phyloP scores from a whole-genome alignment of 768 basidiomycete genomes.

The Rhizopogon vulgaris region DNA sequence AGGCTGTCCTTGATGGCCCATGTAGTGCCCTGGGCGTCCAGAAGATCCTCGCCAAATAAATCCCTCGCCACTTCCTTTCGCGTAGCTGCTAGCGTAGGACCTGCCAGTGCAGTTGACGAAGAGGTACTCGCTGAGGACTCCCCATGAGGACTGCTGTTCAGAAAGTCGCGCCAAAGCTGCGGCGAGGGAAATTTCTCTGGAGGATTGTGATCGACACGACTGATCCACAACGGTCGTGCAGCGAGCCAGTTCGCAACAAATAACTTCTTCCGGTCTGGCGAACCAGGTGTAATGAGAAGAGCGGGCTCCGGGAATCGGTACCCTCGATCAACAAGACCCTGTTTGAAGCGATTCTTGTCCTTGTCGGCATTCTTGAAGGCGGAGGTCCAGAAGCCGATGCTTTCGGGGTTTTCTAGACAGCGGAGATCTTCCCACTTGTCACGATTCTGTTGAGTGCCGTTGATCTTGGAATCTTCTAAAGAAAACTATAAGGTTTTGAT shows the following conservation, averaged over 20 bases:
- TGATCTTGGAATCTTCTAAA: background rate
- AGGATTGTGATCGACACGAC: conserved; percentile 2
- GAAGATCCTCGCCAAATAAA: conserved; percentile 3
- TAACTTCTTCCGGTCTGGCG: background rate
- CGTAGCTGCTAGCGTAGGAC: background rate
- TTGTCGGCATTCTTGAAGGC: background rate
- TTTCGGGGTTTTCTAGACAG: background rate
- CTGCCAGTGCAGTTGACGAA: too few relatives aligned
- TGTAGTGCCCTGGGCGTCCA: background rate
- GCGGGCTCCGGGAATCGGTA: conserved; percentile 9
- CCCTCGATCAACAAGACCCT: background rate
- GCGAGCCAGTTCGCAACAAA: conserved; percentile 10
- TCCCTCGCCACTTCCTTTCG: conserved; percentile 1
- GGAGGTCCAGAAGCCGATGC: background rate
- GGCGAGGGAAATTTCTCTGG: background rate
- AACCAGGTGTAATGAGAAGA: background rate
- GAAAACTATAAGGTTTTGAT: background rate
- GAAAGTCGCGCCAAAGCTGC: conserved; percentile 7
- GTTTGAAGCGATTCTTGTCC: background rate
- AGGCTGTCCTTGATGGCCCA: background rate
- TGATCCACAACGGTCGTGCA: conserved; percentile 3
- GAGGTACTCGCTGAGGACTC: background rate
- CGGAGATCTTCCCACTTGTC: conserved; percentile 1
- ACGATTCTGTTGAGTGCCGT: background rate
- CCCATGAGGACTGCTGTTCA: background rate